These are phyloP conservation scores for Dactylellina sp. DNA, from an alignment of 2,329 filamentous ascomycete species.

Conservation along the genomic window DNA sequence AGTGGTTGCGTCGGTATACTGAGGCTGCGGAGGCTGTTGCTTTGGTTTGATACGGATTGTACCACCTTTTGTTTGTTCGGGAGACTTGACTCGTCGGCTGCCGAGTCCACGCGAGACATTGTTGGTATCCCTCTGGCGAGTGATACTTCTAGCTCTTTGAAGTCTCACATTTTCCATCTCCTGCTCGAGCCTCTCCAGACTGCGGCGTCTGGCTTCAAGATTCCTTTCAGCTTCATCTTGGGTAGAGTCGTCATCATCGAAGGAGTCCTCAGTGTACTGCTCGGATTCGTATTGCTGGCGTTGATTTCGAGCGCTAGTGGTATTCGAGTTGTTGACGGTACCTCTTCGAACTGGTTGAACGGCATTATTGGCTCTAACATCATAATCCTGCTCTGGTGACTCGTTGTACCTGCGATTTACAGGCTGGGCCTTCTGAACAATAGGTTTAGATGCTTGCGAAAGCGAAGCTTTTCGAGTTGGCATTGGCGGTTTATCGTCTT, in stretches of 20 bases:
- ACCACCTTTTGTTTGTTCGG: constrained; percentile 35
- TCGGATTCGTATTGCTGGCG: constrained; percentile 40
- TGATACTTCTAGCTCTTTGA: constrained; percentile 49
- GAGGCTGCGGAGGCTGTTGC: constrained; percentile 20
- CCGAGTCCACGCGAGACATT: constrained; percentile 23
- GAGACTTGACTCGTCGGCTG: constrained; percentile 36
- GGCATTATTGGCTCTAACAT: constrained; percentile 30
- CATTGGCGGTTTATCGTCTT: constrained; percentile 40
- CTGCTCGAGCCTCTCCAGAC: constrained; percentile 49
- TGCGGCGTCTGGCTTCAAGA: constrained; percentile 46
- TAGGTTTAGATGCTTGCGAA: constrained; percentile 33
- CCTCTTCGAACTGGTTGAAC: constrained; percentile 25
- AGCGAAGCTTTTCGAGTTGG: constrained; percentile 47
- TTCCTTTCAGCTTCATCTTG: constrained; percentile 53
- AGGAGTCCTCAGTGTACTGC: constrained; percentile 51
- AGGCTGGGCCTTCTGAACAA: constrained; percentile 2
- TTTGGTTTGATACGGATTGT: constrained; percentile 33
- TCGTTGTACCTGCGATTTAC: constrained; percentile 38
- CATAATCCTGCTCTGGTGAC: constrained; percentile 45
- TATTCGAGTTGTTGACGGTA: constrained; percentile 24
- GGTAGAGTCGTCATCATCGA: constrained; percentile 43
- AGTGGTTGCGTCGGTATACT: constrained; percentile 28
- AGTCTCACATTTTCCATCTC: constrained; percentile 54
- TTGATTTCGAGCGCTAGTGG: constrained; percentile 11
- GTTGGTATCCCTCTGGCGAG: constrained; percentile 34